phyloP scores from a whole-genome alignment of 2,329 filamentous ascomycete genomes.

The Aureobasidium sp. region DNA sequence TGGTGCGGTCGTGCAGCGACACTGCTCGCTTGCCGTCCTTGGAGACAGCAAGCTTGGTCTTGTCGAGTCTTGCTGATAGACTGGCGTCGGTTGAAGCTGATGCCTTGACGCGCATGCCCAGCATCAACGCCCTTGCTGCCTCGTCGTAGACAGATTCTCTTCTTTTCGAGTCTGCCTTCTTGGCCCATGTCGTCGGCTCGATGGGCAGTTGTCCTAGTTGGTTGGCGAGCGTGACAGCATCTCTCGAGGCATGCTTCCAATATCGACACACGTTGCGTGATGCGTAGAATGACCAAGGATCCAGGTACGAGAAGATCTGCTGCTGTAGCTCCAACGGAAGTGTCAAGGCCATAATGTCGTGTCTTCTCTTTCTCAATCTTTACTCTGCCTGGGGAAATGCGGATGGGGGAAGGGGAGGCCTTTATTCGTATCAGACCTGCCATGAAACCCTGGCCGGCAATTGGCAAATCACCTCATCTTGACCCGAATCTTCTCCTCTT shows the following conservation, averaged over 20 bases:
- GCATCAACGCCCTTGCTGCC: conserved; percentile 27
- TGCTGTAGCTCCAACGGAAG: conserved; percentile 30
- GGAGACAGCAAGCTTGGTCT: conserved; percentile 16
- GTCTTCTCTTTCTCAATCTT: background rate
- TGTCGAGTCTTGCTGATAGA: conserved; percentile 7
- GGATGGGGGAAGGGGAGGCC: background rate
- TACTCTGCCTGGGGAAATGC: background rate
- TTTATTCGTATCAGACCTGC: conserved; percentile 5
- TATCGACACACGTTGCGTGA: conserved; percentile 28
- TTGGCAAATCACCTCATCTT: conserved; percentile 9
- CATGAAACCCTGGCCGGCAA: background rate
- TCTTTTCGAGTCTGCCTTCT: conserved; percentile 19
- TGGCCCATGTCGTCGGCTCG: conserved; percentile 21
- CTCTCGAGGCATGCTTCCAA: conserved; percentile 28
- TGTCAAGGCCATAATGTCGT: conserved; percentile 13
- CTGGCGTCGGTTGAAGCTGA: conserved; percentile 8
- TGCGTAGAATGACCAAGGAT: conserved; percentile 27
- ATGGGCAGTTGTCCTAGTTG: conserved; percentile 28
- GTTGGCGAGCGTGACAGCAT: conserved; percentile 24
- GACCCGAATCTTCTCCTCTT: background rate
- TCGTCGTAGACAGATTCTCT: conserved; percentile 25
- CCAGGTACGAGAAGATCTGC: conserved; percentile 28
- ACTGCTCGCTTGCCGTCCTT: conserved; percentile 22
- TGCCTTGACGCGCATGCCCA: conserved; percentile 23
- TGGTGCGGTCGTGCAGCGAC: conserved; percentile 25